These are phyloP conservation scores for Phytophthora litchii DNA, from an alignment of 352 stramenopile species.

Conservation along the genomic window DNA sequence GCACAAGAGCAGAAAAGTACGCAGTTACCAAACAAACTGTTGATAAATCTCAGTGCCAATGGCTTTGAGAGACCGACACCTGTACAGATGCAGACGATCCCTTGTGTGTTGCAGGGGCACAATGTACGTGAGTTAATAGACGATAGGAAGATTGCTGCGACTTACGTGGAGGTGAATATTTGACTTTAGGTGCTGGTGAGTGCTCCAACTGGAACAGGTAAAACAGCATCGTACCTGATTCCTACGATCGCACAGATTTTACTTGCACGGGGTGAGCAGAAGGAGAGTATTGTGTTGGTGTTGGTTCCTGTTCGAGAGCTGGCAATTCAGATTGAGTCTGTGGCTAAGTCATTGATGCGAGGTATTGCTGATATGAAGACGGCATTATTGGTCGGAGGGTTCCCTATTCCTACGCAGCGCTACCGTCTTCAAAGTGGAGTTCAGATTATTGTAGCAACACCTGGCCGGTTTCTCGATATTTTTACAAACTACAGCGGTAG, in stretches of 20 bases:
- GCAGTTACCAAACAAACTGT: slow-evolving; percentile 39
- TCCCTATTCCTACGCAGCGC: slow-evolving; percentile 69
- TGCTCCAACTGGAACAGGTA: slow-evolving; percentile 72
- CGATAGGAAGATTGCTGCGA: not conserved
- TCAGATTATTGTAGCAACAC: slow-evolving; percentile 71
- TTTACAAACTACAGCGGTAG: slow-evolving; percentile 40
- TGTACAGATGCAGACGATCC: slow-evolving; percentile 81
- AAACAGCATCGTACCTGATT: slow-evolving; percentile 72
- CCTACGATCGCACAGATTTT: slow-evolving; percentile 55
- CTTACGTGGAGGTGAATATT: not conserved
- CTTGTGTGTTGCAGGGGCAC: slow-evolving; percentile 43
- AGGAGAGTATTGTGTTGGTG: slow-evolving; percentile 45
- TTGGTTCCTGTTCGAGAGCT: slow-evolving; percentile 74
- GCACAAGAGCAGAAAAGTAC: slow-evolving; percentile 29
- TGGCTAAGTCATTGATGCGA: slow-evolving; percentile 60
- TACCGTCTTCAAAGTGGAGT: slow-evolving; percentile 64
- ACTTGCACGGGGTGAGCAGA: slow-evolving; percentile 11
- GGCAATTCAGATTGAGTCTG: slow-evolving; percentile 73
- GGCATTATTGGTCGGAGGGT: slow-evolving; percentile 63
- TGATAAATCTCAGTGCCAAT: slow-evolving; percentile 44
- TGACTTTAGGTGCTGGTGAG: slow-evolving; percentile 52
- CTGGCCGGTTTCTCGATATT: slow-evolving; percentile 66
- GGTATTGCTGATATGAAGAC: slow-evolving; percentile 72
- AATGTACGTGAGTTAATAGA: slow-evolving; percentile 42
- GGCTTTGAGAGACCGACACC: slow-evolving; percentile 54